Percentiles rank a stretch among this genome's conserved stretches.
These are phyloP conservation scores for Aspergillus novofumigatus DNA, from an alignment of 2,329 filamentous ascomycete species.

Conservation along the genomic window DNA sequence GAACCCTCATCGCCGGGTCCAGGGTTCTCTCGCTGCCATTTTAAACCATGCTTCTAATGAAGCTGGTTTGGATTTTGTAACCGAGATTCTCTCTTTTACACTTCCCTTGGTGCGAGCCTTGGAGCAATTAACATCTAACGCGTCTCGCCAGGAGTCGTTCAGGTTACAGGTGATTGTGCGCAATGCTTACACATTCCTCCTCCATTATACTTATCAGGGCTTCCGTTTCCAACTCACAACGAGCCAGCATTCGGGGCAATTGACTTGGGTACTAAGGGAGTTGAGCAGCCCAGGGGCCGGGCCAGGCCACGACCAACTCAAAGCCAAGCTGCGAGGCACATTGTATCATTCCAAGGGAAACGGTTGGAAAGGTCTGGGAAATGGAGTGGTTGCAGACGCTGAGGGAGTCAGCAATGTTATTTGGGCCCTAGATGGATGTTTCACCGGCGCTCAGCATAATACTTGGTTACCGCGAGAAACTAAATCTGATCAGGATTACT, in stretches of 20 bases:
- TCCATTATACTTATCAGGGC: slow-evolving; percentile 33
- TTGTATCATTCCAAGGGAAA: slow-evolving; percentile 35
- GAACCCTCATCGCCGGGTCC: slow-evolving; percentile 40
- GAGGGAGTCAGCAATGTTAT: slow-evolving; percentile 32
- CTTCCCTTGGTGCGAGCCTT: slow-evolving; percentile 36
- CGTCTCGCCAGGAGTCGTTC: slow-evolving; percentile 17
- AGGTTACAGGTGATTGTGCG: slow-evolving; percentile 33
- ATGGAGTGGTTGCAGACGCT: slow-evolving; percentile 32
- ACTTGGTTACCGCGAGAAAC: slow-evolving; percentile 1
- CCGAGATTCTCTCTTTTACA: slow-evolving; percentile 32
- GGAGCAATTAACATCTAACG: slow-evolving; percentile 30
- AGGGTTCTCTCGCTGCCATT: slow-evolving; percentile 33
- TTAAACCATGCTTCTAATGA: slow-evolving; percentile 31
- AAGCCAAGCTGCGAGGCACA: slow-evolving; percentile 24
- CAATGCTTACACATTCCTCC: slow-evolving; percentile 31
- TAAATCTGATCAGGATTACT: not conserved
- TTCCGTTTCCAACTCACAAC: slow-evolving; percentile 31
- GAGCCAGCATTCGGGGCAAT: slow-evolving; percentile 22
- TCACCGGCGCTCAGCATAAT: slow-evolving; percentile 11
- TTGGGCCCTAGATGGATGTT: slow-evolving; percentile 27
- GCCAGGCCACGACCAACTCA: slow-evolving; percentile 17
- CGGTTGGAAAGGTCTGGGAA: slow-evolving; percentile 39
- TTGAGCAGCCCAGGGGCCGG: slow-evolving; percentile 14
- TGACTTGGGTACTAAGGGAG: slow-evolving; percentile 36
- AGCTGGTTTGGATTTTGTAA: slow-evolving; percentile 25